A percentile compares a stretch with the other conserved stretches of the same genome.
phyloP scores from a whole-genome alignment of 2,329 filamentous ascomycete species.

The Xylaria sp. region DNA sequence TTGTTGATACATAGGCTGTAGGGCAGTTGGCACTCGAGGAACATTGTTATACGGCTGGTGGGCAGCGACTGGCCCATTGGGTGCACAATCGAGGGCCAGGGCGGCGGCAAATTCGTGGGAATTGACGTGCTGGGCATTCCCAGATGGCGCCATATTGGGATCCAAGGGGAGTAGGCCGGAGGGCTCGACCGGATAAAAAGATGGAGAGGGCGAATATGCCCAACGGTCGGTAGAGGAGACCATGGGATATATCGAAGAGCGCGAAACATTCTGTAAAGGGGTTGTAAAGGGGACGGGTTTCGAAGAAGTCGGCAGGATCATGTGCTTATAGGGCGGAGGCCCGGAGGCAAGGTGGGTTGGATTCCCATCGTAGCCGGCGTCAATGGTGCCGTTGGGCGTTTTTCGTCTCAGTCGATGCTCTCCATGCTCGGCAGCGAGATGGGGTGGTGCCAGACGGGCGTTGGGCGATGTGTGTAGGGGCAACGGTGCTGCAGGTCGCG shows the following conservation, averaged over 20 bases:
- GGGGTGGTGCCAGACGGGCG: conserved; percentile 45
- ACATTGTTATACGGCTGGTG: conserved; percentile 48
- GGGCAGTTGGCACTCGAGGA: conserved; percentile 47
- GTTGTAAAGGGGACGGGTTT: conserved; percentile 51
- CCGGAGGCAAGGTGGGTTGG: conserved; percentile 77
- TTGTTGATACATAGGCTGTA: conserved; percentile 52
- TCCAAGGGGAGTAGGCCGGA: conserved; percentile 38
- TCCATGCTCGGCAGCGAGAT: conserved; percentile 50
- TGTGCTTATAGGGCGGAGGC: conserved; percentile 83
- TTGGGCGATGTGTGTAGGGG: conserved; percentile 53
- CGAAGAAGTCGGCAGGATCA: conserved; percentile 73
- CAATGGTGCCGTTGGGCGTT: conserved; percentile 92
- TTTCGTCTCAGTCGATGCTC: conserved; percentile 90
- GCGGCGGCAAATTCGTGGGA: conserved; percentile 39
- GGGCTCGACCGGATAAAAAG: conserved; percentile 38
- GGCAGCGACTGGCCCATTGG: conserved; percentile 42
- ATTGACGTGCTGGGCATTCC: conserved; percentile 40
- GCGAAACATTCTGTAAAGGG: conserved; percentile 42
- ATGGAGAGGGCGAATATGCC: conserved; percentile 38
- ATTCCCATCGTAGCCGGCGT: conserved; percentile 90
- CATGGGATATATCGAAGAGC: conserved; percentile 37
- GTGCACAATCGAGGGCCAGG: conserved; percentile 45
- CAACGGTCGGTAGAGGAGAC: conserved; percentile 40
- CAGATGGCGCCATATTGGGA: conserved; percentile 35
- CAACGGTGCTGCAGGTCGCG: conserved; percentile 44